Conservation (phyloP, 495 filamentous ascomycete genomes). For the Mytilinidion resinicola region DNA sequence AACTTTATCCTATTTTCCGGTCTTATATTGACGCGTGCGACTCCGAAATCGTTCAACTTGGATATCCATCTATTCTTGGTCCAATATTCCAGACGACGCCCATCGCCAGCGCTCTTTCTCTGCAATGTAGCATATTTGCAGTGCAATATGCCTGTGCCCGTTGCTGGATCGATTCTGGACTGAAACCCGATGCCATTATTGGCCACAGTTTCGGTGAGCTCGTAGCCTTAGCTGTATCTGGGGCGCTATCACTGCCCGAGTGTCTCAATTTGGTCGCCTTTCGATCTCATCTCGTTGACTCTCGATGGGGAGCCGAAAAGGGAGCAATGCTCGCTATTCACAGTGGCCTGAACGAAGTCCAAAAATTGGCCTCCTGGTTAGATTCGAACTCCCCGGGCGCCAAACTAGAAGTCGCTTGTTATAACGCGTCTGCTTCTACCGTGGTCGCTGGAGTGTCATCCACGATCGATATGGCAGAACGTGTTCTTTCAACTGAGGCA, state of each 20-base stretch:
- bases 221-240: slow-evolving; percentile 19
- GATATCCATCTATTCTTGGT: neutral
- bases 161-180: slow-evolving; percentile 44
- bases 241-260: slow-evolving; percentile 11
- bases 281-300: slow-evolving; percentile 11
- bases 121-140: slow-evolving; percentile 36
- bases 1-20: slow-evolving; percentile 41
- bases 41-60: neutral
- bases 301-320: slow-evolving; percentile 11
- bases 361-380: neutral
- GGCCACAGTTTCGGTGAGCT: slow-evolving; percentile 42
- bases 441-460: neutral
- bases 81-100: slow-evolving; percentile 3
- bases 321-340: slow-evolving; percentile 10
- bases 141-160: slow-evolving; percentile 45
- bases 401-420: slow-evolving; percentile 15
- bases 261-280: slow-evolving; percentile 11
- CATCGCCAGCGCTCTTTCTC: slow-evolving; percentile 4
- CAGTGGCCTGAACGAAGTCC: neutral
- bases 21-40: slow-evolving; percentile 28
- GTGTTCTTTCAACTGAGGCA: neutral
- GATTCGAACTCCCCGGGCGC: neutral
- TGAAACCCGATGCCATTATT: slow-evolving; percentile 36
- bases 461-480: neutral
- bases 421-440: slow-evolving; percentile 6